phyloP scores from a whole-genome alignment of 148 eudicot genomes.

The Talinum fruticosum region DNA sequence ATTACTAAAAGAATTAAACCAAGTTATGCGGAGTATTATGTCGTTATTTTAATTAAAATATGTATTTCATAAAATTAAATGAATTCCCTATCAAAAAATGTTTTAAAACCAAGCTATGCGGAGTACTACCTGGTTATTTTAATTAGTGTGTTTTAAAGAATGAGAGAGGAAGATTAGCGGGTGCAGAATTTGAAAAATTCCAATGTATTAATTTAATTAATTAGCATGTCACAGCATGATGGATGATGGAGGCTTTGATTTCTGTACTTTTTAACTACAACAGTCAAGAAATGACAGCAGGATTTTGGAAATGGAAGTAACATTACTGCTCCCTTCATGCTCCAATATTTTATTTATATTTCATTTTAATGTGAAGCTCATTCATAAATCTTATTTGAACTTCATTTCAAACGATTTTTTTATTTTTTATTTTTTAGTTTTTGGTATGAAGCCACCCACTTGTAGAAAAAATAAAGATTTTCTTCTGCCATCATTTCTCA shows the following conservation, averaged over 20 bases:
- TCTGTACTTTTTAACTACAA: background rate
- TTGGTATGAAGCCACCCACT: too few species aligned
- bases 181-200: background rate
- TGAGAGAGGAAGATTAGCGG: background rate
- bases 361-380: background rate
- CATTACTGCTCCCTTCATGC: slow-evolving; percentile 2
- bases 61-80: too few species aligned
- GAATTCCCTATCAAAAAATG: too few species aligned
- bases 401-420: background rate
- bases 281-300: background rate
- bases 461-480: too few species aligned
- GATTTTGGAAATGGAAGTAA: slow-evolving; percentile 1
- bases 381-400: background rate
- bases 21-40: too few species aligned
- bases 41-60: too few species aligned
- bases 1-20: too few species aligned
- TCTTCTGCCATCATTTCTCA: too few species aligned
- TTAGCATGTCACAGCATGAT: background rate
- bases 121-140: too few species aligned
- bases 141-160: too few species aligned
- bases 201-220: background rate
- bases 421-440: too few species aligned
- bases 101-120: too few species aligned
- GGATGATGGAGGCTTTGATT: background rate
- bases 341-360: background rate